Base-by-base conservation (phyloP, 1,284 basidiomycete genomes). In the Stereum hirsutum region DNA sequence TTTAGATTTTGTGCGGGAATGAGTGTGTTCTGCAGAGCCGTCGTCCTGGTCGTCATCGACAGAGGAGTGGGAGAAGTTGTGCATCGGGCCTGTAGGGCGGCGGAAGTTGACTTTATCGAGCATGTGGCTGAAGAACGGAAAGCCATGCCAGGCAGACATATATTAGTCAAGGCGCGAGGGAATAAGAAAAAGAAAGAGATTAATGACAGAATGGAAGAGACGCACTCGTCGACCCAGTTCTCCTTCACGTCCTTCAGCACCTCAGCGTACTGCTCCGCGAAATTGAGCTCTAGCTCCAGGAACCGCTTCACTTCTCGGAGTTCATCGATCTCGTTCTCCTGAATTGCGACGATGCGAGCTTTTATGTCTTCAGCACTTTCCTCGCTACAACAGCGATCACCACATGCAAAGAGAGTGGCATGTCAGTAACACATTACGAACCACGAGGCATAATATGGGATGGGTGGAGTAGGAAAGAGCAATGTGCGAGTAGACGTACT, bases 341-440 rank as follows among this genome's bases (percentile, higher is more conserved):
- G 85, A 38, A 94, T 83, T 0, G 67, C 69, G 42, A 75, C 70
- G 73, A 92, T 87, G 24, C 84, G 75, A 1, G 72, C 71, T 19
- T 77, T 79, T 1, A 90, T 74, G 47, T 92, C 88, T 56, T 90
- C 85, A 17, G 77, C 72, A 0, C 82, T 79, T 59, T 94, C 88
- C 44, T 92, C 87, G 52, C 89, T 91, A 50, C 5, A 41, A 24
- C 14, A 35, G 15, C 14, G 33, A 35, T 20, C 15, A 35, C 10
- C 28, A 30, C 28, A n/a, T n/a, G 33, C 15, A 20, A 12, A 17
- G 15, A 20, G 21, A 8, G 33, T 4, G 15, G 3, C 15, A 20
- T 19, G 8, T 10, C 33, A n/a, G n/a, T n/a, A n/a, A n/a, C n/a
- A n/a, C n/a, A n/a, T n/a, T n/a, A n/a, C n/a, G n/a, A n/a, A n/a